phyloP scores from a whole-genome alignment of 2,329 filamentous ascomycete genomes.

The Alternaria arborescens region DNA sequence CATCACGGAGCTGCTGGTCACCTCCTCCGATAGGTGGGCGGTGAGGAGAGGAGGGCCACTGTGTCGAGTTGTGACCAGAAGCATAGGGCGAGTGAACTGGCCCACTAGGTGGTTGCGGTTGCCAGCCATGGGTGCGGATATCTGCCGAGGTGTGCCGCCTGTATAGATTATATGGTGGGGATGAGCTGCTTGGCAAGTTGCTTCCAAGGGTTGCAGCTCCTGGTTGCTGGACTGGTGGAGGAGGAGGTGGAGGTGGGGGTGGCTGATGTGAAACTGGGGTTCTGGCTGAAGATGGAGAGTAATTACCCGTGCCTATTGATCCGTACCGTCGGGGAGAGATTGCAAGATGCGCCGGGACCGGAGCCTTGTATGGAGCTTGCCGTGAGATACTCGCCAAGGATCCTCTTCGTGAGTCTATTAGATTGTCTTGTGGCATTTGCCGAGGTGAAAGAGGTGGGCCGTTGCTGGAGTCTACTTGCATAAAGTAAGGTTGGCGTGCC shows the following conservation, averaged over 20 bases:
- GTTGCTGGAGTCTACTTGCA: slow-evolving; percentile 50
- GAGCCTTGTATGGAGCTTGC: slow-evolving; percentile 75
- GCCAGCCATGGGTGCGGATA: slow-evolving; percentile 75
- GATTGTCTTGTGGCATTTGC: slow-evolving; percentile 78
- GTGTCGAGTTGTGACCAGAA: slow-evolving; percentile 67
- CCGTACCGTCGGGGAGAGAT: slow-evolving; percentile 83
- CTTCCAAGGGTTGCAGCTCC: slow-evolving; percentile 59
- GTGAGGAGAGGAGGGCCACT: slow-evolving; percentile 74
- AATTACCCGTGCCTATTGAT: slow-evolving; percentile 77
- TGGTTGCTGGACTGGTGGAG: slow-evolving; percentile 68
- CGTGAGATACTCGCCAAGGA: slow-evolving; percentile 66
- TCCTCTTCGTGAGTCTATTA: slow-evolving; percentile 72
- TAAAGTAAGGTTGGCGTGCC: slow-evolving; percentile 61
- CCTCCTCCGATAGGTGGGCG: slow-evolving; percentile 55
- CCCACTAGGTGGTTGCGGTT: slow-evolving; percentile 62
- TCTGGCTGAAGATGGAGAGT: slow-evolving; percentile 77
- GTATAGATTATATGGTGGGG: slow-evolving; percentile 72
- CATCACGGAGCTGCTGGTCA: slow-evolving; percentile 76
- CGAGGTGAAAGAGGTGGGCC: slow-evolving; percentile 86
- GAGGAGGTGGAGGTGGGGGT: slow-evolving; percentile 61
- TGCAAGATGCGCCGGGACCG: slow-evolving; percentile 82
- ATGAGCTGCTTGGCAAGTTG: slow-evolving; percentile 53
- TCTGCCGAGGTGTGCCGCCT: slow-evolving; percentile 94
- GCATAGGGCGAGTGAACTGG: slow-evolving; percentile 70
- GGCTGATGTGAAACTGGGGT: slow-evolving; percentile 70